These are phyloP conservation scores for Pseudozyma thailandica DNA, from an alignment of 1,284 basidiomycete genomes.

Conservation along the genomic window DNA sequence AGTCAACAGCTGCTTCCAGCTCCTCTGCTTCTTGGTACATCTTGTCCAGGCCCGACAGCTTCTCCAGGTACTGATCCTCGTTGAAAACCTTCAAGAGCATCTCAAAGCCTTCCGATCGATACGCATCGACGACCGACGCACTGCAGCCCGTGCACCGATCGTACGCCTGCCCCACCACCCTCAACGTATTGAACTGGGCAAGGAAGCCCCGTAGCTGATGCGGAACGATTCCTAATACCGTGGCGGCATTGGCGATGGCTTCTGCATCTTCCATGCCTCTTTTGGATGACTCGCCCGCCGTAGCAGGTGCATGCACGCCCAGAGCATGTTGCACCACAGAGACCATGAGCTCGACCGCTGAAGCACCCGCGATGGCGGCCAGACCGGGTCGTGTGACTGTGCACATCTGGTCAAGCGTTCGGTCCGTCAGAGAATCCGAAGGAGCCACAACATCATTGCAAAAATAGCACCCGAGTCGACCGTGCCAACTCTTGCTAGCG, in stretches of 20 bases:
- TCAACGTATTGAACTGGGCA: constrained; percentile 83
- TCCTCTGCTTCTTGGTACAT: constrained; percentile 59
- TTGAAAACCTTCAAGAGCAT: constrained; percentile 87
- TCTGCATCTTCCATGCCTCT: constrained; percentile 25
- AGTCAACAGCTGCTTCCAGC: constrained; percentile 49
- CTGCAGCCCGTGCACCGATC: constrained; percentile 87
- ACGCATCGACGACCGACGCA: constrained; percentile 51
- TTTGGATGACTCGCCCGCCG: constrained; percentile 28
- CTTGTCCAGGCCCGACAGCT: constrained; percentile 84
- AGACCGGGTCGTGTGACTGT: constrained; percentile 97
- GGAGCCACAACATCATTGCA: constrained; percentile 99
- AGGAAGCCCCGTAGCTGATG: constrained; percentile 94
- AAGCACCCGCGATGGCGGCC: constrained; percentile 88
- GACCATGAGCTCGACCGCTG: constrained; percentile 89
- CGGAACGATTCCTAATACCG: constrained; percentile 80
- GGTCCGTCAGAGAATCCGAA: constrained; percentile 88
- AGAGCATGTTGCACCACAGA: constrained; percentile 82
- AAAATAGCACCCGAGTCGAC: constrained; percentile 84
- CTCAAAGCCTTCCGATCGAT: constrained; percentile 76
- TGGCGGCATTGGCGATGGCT: constrained; percentile 32
- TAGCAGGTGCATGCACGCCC: constrained; percentile 37
- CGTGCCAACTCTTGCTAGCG: constrained; percentile 41
- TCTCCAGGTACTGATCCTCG: constrained; percentile 79
- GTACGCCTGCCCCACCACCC: constrained; percentile 86
- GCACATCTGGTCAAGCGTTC: constrained; percentile 98